These are phyloP conservation scores for Claviceps paspali DNA, from an alignment of 2,329 filamentous ascomycete species.

Conservation along the genomic window DNA sequence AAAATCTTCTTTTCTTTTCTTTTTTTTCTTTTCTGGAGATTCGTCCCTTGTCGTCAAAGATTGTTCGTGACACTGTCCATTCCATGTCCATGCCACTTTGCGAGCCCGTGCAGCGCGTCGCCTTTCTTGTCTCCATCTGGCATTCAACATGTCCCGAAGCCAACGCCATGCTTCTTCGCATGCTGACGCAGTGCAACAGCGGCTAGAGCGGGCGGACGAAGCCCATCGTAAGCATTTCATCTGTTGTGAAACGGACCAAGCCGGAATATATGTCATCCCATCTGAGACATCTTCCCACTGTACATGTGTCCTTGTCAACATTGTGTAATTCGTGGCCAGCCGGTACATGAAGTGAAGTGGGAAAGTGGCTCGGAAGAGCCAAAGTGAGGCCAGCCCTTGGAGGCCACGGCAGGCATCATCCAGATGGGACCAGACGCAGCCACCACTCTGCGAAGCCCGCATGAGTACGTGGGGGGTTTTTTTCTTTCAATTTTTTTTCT, in stretches of 20 bases:
- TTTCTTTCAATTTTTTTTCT: too few relatives aligned
- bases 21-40: too few relatives aligned
- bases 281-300: neutral
- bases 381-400: neutral
- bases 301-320: too few relatives aligned
- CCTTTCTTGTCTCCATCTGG: slow-evolving; percentile 1
- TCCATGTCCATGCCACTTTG: too few relatives aligned
- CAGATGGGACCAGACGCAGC: slow-evolving; percentile 1
- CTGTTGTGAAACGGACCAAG: slow-evolving; percentile 3
- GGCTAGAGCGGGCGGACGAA: slow-evolving; percentile 1
- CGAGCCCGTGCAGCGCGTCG: neutral
- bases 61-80: too few relatives aligned
- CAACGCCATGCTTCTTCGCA: neutral
- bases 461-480: neutral
- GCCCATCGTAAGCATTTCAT: neutral
- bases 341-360: too few relatives aligned
- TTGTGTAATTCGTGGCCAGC: too few relatives aligned
- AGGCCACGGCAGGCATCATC: neutral
- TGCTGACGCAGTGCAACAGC: slow-evolving; percentile 2
- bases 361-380: too few relatives aligned
- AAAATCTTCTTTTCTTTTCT: neutral
- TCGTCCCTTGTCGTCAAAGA: neutral
- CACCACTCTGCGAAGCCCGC: slow-evolving; percentile 1
- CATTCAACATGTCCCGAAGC: neutral
- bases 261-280: slow-evolving; percentile 1